Conservation (phyloP, 2,329 filamentous ascomycete genomes). For the Sphaerostilbella broomeana region DNA sequence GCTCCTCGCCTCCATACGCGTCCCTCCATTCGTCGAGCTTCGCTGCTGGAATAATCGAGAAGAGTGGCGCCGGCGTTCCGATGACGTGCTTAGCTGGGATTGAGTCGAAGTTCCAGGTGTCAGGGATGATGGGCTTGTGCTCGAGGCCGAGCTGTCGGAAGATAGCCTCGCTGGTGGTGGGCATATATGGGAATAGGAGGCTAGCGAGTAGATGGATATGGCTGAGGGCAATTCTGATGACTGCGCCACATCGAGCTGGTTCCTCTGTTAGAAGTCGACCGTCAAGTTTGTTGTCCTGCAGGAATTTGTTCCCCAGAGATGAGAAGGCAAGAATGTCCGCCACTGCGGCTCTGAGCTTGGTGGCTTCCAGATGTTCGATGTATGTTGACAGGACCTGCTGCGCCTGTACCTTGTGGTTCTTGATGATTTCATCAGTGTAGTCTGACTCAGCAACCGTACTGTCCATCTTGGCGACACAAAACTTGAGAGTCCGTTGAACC, state of each 20-base stretch:
- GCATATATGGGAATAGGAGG: conserved; percentile 78
- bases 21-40: conserved; percentile 80
- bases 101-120: conserved; percentile 55
- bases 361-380: conserved; percentile 60
- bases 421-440: conserved; percentile 18
- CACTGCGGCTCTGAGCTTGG: too few species aligned
- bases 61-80: conserved; percentile 71
- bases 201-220: conserved; percentile 75
- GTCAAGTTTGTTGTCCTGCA: conserved; percentile 48
- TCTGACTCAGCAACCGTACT: conserved; percentile 58
- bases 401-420: conserved; percentile 52
- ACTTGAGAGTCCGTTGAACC: conserved; percentile 68
- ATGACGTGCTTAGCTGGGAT: conserved; percentile 72
- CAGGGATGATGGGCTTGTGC: conserved; percentile 46
- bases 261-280: conserved; percentile 49
- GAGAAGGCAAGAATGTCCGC: too few species aligned
- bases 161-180: conserved; percentile 68
- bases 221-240: conserved; percentile 77
- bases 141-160: conserved; percentile 61
- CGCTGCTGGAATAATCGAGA: conserved; percentile 73
- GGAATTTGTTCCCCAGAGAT: conserved; percentile 52
- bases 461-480: conserved; percentile 69
- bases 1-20: conserved; percentile 51
- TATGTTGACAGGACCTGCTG: too few species aligned
- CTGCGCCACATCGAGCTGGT: conserved; percentile 47